phyloP scores from a whole-genome alignment of 805 yeast species.

The Kuraishia hungarica region DNA sequence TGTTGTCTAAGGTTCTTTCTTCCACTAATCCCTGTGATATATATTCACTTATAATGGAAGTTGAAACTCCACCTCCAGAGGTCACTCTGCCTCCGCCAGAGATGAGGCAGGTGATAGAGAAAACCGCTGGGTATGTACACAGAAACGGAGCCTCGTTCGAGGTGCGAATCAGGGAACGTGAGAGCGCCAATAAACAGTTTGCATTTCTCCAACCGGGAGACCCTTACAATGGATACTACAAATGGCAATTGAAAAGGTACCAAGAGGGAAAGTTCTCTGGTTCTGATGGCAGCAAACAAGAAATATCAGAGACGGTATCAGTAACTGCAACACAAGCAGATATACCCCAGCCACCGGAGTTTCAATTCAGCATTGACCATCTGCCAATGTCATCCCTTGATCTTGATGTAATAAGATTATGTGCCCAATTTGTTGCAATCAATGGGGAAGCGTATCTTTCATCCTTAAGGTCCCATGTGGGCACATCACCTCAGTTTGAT shows the following conservation, averaged over 20 bases:
- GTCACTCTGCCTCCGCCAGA: conserved; percentile 48
- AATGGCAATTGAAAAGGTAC: conserved; percentile 23
- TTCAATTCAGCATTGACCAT: conserved; percentile 19
- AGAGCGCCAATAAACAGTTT: conserved; percentile 44
- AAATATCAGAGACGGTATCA: background rate
- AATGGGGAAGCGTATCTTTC: conserved; percentile 43
- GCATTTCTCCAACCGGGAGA: conserved; percentile 50
- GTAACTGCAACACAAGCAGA: conserved; percentile 6
- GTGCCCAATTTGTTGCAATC: conserved; percentile 61
- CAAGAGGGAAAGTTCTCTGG: conserved; percentile 11
- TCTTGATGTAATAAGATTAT: conserved; percentile 56
- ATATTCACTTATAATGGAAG: background rate
- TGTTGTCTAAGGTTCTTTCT: too few species aligned
- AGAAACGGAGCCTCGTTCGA: conserved; percentile 67
- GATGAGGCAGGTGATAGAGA: conserved; percentile 45
- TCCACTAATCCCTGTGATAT: too few species aligned
- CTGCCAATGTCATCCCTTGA: conserved; percentile 51
- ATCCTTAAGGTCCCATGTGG: conserved; percentile 19
- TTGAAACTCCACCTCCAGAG: conserved; percentile 22
- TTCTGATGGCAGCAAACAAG: conserved; percentile 1
- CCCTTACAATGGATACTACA: conserved; percentile 51
- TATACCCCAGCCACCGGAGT: conserved; percentile 14
- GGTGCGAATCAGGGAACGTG: conserved; percentile 37
- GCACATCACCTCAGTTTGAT: conserved; percentile 45
- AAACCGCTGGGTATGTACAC: conserved; percentile 62